Evolutionary conservation across 352 stramenopile species (phyloP), one percentile per base, ranked within the genome.

Genomic region (Peronospora destructor): DNA sequence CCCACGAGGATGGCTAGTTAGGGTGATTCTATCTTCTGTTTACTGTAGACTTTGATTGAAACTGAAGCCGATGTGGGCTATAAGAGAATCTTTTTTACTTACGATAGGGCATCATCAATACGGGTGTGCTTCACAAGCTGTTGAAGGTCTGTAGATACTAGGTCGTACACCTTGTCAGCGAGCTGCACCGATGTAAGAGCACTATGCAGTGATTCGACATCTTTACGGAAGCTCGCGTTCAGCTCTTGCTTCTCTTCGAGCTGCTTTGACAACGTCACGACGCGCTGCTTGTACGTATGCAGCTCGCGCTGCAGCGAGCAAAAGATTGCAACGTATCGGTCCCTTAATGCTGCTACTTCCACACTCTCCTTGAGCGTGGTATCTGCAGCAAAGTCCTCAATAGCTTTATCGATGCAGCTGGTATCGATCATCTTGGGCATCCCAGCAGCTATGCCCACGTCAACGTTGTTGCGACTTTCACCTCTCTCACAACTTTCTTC

Each of bases 281-380:
- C 50, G n/a, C 75, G 73, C 10, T 73, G 54, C 57, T 85, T 85
- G 53, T 68, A 74, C 36, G 72, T 69, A 39, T 69, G 58, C 49
- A 89, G 49, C 48, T 84, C 73, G 11, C 61, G 64, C 41, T 89
- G 78, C 32, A 89, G 34, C 2, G 68, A 73, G 26, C 73, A 78
- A 45, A 89, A 84, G 61, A 89, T 82, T 29, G 71, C 55, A 6
- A 81, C 69, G 32, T 89, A 89, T 43, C 72, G 73, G 14, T 67
- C 49, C 21, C 67, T 64, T 49, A 86, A 53, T 16, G 63, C 61
- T 14, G 62, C 48, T 10, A 80, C 42, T 11, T 78, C 61, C 9
- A 56, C 26, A 33, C 44, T 49, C 30, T 63, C 53, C 16, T 47
- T 42, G 6, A 47, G 26, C 7, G 34, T 59, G 30, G 33, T 34